These are phyloP conservation scores for Solanum peruvianum DNA, from an alignment of 257 asterid genomes.

Conservation along the genomic window DNA sequence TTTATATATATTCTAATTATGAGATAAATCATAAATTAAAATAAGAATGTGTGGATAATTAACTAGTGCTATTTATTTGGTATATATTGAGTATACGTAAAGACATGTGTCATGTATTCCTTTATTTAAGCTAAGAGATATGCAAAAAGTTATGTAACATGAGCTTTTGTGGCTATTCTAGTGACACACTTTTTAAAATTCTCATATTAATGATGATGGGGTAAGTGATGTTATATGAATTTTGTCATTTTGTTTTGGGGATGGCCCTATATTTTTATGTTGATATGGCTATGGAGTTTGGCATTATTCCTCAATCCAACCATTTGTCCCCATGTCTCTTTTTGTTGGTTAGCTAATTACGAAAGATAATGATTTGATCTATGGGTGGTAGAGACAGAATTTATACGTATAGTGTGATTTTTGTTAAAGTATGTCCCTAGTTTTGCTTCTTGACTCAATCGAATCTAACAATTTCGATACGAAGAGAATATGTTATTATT, in stretches of 20 bases:
- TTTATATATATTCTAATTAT: not conserved
- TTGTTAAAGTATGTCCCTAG: rapidly evolving
- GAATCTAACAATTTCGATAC: not conserved
- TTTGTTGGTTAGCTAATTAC: not conserved
- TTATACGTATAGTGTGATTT: too few relatives aligned
- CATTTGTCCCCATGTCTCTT: not conserved
- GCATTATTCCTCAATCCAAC: not conserved
- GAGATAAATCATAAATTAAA: not conserved
- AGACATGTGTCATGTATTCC: not conserved
- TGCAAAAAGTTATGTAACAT: not conserved
- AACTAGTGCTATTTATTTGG: not conserved
- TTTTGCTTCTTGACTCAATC: not conserved
- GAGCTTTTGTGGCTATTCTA: not conserved
- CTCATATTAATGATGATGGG: not conserved
- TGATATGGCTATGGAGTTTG: not conserved
- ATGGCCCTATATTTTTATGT: not conserved
- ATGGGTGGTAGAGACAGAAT: rapidly evolving
- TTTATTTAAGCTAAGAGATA: not conserved
- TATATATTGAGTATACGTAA: not conserved
- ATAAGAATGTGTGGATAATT: not conserved
- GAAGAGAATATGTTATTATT: not conserved
- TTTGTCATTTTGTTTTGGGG: not conserved
- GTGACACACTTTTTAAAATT: not conserved
- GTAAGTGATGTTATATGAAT: not conserved
- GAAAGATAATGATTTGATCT: not conserved